A percentile compares a stretch with the other conserved stretches of the same genome.
Evolutionary conservation across 441 rosid genomes (phyloP).

Genomic region (Mallotus repandus): DNA sequence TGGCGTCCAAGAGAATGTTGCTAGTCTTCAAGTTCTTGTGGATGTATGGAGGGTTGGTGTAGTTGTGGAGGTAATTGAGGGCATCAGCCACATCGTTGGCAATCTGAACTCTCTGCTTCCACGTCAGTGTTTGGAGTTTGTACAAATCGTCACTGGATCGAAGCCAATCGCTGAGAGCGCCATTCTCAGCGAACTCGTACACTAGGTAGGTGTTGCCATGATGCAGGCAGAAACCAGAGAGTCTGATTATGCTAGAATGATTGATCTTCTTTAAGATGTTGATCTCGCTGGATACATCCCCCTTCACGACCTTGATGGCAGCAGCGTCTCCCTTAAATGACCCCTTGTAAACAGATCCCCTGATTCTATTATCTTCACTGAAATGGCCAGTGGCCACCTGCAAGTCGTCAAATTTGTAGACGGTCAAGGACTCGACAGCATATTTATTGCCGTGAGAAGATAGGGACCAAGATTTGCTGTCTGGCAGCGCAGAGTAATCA

Average conservation of each 20-base stretch:
- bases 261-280: conserved; percentile 71
- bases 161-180: conserved; percentile 65
- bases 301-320: conserved; percentile 78
- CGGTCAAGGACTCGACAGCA: conserved; percentile 62
- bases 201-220: conserved; percentile 78
- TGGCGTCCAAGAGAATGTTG: conserved; percentile 72
- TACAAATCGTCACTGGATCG: conserved; percentile 25
- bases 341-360: conserved; percentile 72
- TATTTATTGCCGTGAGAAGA: conserved; percentile 49
- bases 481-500: conserved; percentile 25
- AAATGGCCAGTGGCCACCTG: conserved; percentile 58
- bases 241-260: conserved; percentile 71
- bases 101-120: conserved; percentile 86
- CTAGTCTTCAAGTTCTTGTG: conserved; percentile 83
- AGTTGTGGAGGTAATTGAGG: conserved; percentile 76
- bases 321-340: conserved; percentile 68
- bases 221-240: conserved; percentile 78
- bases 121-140: conserved; percentile 34
- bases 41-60: conserved; percentile 62
- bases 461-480: conserved; percentile 43
- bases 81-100: conserved; percentile 72
- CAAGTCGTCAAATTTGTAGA: conserved; percentile 61
- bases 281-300: conserved; percentile 80
- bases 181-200: conserved; percentile 68
- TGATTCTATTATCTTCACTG: conserved; percentile 53